Evolutionary conservation across 2,329 filamentous ascomycete species (phyloP), one percentile per base, ranked within the genome.

Genomic region (Mycosphaerelloides madeirae): DNA sequence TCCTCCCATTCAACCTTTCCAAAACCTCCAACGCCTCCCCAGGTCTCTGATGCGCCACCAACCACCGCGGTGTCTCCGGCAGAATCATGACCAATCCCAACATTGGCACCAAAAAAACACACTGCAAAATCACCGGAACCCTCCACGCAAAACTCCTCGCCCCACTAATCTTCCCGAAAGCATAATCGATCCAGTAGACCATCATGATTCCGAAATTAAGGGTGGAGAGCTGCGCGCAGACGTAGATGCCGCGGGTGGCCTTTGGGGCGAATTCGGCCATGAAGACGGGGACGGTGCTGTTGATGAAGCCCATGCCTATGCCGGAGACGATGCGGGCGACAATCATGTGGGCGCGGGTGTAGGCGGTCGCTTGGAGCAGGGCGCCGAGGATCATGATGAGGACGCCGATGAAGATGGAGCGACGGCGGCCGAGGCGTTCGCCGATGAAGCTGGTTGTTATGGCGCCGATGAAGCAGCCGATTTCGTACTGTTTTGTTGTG

Each of bases 171-270:
- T 54, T 59, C 1, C 62, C 66, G 33, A 73, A 65, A 11, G 57
- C 71, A 34, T 71, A 72, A 38, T 73, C 68, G 44, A 73, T 67
- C 69, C 71, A 74, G 48, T 73, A 73, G 1, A 68, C 65, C 20
- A 73, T 52, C 38, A 68, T 65, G 38, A 72, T 71, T 2, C 68
- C 71, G 13, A 73, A 67, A 48, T 73, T 75, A 14, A 75, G 64
- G 1, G 71, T 73, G 0, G 70, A 71, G 3, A 75, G 56, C 46
- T 74, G 72, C 13, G 69, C 68, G 45, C 71, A 73, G 41, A 73
- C 71, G 47, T 67, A 62, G 60, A 70, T 43, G 29, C 60, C 60
- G 28, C 60, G 37, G 1, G 59, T 58, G 1, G 60, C 57, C 34
- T 63, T 62, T 9, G 60, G 60, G 1, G 53, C 52, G 46, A 60